Conservation (phyloP, 805 yeast species). For the Metschnikowia picachoensis region DNA sequence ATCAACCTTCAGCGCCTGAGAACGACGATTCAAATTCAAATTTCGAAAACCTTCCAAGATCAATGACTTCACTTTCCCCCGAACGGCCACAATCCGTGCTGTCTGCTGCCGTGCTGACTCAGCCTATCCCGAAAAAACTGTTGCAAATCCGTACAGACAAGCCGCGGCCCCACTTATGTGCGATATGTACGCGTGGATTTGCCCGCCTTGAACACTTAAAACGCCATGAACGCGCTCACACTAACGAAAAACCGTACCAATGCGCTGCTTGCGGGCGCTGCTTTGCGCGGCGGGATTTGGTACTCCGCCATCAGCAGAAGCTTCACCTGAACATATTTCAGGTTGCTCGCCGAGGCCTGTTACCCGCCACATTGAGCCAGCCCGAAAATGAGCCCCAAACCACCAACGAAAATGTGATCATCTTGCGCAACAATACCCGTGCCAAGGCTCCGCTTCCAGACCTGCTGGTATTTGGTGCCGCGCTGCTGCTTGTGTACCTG, state of each 20-base stretch:
- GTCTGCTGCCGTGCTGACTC: slow-evolving; percentile 24
- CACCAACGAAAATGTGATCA: slow-evolving; percentile 48
- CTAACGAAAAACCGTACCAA: slow-evolving; percentile 81
- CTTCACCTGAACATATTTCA: slow-evolving; percentile 46
- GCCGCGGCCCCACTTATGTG: slow-evolving; percentile 90
- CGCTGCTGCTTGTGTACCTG: neutral
- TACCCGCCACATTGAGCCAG: slow-evolving; percentile 11
- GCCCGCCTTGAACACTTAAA: slow-evolving; percentile 92
- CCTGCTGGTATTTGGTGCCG: slow-evolving; percentile 3
- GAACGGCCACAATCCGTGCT: slow-evolving; percentile 1
- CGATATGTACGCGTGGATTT: slow-evolving; percentile 90
- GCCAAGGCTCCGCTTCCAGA: slow-evolving; percentile 47
- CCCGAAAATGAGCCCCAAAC: slow-evolving; percentile 6
- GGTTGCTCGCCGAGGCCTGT: slow-evolving; percentile 17
- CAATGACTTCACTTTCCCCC: neutral
- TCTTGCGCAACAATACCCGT: slow-evolving; percentile 48
- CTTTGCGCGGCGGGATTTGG: slow-evolving; percentile 85
- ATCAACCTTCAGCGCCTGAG: no score
- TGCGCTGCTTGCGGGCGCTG: slow-evolving; percentile 96
- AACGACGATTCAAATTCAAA: neutral
- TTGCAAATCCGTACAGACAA: slow-evolving; percentile 83
- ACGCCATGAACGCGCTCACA: slow-evolving; percentile 91
- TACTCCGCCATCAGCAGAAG: slow-evolving; percentile 91
- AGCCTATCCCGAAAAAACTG: slow-evolving; percentile 84
- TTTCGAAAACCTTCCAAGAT: neutral